Base-by-base conservation (phyloP, 768 basidiomycete species). In the Suillus cothurnatus region DNA sequence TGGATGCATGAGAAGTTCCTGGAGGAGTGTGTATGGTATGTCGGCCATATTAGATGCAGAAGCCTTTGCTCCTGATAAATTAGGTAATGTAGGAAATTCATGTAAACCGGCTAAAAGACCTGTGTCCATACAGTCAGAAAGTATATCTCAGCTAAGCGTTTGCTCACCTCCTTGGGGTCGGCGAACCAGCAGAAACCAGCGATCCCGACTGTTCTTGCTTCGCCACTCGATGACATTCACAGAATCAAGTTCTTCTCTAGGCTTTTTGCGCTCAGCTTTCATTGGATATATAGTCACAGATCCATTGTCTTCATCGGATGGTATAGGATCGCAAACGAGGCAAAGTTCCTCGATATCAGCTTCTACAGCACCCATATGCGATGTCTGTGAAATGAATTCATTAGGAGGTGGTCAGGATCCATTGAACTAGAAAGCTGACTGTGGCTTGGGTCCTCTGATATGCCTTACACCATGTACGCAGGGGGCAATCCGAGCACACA, bases 31-130 rank as follows among this genome's bases (percentile, higher is more conserved):
- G 56, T 74, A 66, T 21, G 81, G 72, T 23, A 80, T 76, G 63
- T 77, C 72, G 38, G 65, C 70, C 36, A 74, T 74, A 43, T 74
- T 73, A 15, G 71, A 71, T n/a, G 71, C 65, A 14, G 81, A 78
- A 12, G 81, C 79, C 53, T 81, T 76, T 70, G 43, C 55, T 26
- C 76, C 78, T 47, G 82, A 73, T 64, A 91, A 82, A 73, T 90
- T 82, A 62, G 84, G 73, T 45, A 78, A 76, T 26, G 92, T 86
- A 63, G 94, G 93, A 79, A 95, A 95, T 72, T 98, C 95, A 74
- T 90, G 88, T 49, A 98, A 79, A 12, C 96, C 94, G 23, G 94
- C 96, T 61, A 98, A 81, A 55, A 98, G 88, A 28, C 96, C 96
- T 97, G 19, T 59, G 19, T 14, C 28, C 58, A 59, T 9, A 58